These are phyloP conservation scores for Boletellus deceptivus DNA, from an alignment of 1,284 basidiomycete species.

Conservation along the genomic window DNA sequence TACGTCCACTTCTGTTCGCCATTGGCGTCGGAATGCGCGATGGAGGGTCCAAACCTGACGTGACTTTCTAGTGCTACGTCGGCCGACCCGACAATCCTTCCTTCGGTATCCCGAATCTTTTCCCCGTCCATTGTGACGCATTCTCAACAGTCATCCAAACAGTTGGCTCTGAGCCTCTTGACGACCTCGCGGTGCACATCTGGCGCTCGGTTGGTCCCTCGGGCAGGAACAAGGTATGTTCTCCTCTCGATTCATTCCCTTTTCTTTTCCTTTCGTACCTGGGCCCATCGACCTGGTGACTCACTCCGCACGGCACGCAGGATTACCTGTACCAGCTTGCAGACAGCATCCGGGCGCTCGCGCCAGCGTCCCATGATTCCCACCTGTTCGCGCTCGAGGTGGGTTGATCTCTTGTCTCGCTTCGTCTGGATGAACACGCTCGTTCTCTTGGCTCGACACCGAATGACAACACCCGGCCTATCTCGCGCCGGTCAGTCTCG, in stretches of 20 bases:
- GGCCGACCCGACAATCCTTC: constrained; percentile 63
- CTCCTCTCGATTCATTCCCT: too few relatives aligned
- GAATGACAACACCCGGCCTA: not conserved
- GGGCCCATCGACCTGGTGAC: not conserved
- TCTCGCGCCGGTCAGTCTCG: constrained; percentile 5
- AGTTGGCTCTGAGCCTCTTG: constrained; percentile 80
- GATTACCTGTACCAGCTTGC: constrained; percentile 80
- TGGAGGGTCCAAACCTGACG: not conserved
- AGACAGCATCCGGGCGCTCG: constrained; percentile 63
- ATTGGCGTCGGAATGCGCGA: too few relatives aligned
- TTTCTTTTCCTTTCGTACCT: not conserved
- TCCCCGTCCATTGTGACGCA: too few relatives aligned
- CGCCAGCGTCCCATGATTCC: constrained; percentile 72
- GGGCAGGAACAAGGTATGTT: constrained; percentile 72
- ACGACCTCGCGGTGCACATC: constrained; percentile 64
- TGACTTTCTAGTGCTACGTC: constrained; percentile 52
- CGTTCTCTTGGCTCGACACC: not conserved
- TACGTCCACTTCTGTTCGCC: constrained; percentile 2
- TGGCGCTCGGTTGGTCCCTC: constrained; percentile 78
- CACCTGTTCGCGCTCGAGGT: constrained; percentile 78
- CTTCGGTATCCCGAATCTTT: constrained; percentile 42
- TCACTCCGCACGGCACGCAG: constrained; percentile 31
- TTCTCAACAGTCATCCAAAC: not conserved
- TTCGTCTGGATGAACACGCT: not conserved
- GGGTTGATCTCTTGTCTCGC: not conserved